These are phyloP conservation scores for Metarhizium sp. DNA, from an alignment of 2,329 filamentous ascomycete genomes.

Conservation along the genomic window DNA sequence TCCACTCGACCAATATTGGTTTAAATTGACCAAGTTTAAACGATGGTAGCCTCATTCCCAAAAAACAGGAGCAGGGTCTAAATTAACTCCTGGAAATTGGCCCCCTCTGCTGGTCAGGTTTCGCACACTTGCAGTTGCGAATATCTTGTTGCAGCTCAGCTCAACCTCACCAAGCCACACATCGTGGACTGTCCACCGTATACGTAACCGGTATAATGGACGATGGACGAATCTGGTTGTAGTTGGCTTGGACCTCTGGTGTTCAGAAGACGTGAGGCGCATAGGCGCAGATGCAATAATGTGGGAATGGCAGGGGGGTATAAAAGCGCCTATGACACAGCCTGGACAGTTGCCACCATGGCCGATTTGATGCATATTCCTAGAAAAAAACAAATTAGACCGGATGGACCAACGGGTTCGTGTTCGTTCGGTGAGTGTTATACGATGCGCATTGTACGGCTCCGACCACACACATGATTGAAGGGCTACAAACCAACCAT, in stretches of 20 bases:
- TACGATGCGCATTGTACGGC: background rate
- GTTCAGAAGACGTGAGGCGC: background rate
- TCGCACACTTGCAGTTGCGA: background rate
- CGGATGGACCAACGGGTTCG: background rate
- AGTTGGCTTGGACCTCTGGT: background rate
- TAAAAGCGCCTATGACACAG: background rate
- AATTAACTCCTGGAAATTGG: background rate
- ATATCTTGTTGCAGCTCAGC: background rate
- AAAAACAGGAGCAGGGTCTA: background rate
- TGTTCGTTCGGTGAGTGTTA: background rate
- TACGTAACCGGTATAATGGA: background rate
- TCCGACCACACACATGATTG: background rate
- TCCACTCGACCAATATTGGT: background rate
- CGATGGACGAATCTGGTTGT: background rate
- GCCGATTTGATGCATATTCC: background rate
- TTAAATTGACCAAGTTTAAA: background rate
- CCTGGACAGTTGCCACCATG: background rate
- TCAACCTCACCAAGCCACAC: background rate
- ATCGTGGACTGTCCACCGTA: background rate
- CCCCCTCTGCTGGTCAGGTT: background rate
- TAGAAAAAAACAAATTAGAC: background rate
- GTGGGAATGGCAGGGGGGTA: background rate
- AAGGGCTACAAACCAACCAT: background rate
- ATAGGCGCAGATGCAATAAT: background rate
- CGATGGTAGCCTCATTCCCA: background rate